Percentiles rank a stretch among this genome's conserved stretches.
Conservation (phyloP, 805 yeast genomes). For the Cyberlindnera suaveolens region DNA sequence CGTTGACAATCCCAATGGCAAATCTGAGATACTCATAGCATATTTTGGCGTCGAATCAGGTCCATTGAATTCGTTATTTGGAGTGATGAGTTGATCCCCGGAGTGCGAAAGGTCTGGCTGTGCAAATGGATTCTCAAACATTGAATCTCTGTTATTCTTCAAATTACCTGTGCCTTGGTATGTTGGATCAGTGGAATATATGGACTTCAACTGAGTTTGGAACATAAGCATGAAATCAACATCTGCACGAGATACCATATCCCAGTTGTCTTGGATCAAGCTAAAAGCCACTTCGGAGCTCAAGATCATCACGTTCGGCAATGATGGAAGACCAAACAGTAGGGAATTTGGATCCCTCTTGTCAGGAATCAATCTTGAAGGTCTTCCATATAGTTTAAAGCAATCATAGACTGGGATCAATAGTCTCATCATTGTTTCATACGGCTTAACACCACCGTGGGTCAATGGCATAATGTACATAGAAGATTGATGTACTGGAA, state of each 20-base stretch:
- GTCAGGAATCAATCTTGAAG: constrained; percentile 52
- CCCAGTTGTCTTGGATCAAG: constrained; percentile 17
- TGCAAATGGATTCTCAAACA: constrained; percentile 9
- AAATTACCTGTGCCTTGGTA: constrained; percentile 10
- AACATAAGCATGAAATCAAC: not conserved
- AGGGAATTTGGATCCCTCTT: constrained; percentile 49
- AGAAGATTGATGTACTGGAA: constrained; percentile 9
- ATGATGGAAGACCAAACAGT: constrained; percentile 66
- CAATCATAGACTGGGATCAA: constrained; percentile 65
- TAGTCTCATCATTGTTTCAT: constrained; percentile 68
- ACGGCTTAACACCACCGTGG: constrained; percentile 66
- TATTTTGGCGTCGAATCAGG: constrained; percentile 6
- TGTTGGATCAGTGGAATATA: constrained; percentile 2
- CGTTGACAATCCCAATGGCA: constrained; percentile 7
- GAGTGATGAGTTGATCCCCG: not conserved
- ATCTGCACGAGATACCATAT: not conserved
- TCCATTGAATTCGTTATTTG: not conserved
- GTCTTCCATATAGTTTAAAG: constrained; percentile 70
- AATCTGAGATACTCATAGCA: constrained; percentile 5
- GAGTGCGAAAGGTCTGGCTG: not conserved
- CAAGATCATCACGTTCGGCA: constrained; percentile 63
- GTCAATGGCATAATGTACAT: constrained; percentile 60
- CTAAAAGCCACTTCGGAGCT: constrained; percentile 3
- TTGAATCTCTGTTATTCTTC: constrained; percentile 2
- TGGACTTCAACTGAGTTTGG: constrained; percentile 5